Evolutionary conservation across 306 rosid genomes (phyloP).

Genomic region (Cucurbita pepo): DNA sequence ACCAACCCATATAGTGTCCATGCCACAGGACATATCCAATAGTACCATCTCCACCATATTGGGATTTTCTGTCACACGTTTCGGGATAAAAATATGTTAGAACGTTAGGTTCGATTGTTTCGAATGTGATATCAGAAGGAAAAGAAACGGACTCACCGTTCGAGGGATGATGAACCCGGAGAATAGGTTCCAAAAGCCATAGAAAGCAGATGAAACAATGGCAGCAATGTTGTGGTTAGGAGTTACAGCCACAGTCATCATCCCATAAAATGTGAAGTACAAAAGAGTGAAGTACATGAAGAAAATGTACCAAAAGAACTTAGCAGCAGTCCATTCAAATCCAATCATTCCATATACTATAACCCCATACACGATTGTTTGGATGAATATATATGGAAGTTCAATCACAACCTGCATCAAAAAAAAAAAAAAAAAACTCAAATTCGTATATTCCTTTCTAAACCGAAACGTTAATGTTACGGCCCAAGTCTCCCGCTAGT

Average conservation of each 20-base stretch:
- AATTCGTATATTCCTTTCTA: not conserved
- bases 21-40: constrained; percentile 22
- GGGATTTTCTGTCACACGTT: constrained; percentile 11
- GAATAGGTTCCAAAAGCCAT: constrained; percentile 25
- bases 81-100: too few relatives aligned
- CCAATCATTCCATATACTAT: constrained; percentile 11
- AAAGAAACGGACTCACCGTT: not conserved
- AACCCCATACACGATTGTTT: constrained; percentile 3
- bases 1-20: constrained; percentile 22
- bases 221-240: constrained; percentile 8
- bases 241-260: constrained; percentile 14
- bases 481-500: too few relatives aligned
- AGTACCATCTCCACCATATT: constrained; percentile 36
- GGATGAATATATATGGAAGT: constrained; percentile 5
- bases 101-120: not conserved
- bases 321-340: constrained; percentile 4
- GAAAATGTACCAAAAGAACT: constrained; percentile 14
- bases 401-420: constrained; percentile 4
- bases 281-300: constrained; percentile 10
- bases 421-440: not conserved
- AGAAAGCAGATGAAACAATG: constrained; percentile 19
- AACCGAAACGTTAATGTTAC: too few relatives aligned
- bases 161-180: constrained; percentile 25
- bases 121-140: not conserved
- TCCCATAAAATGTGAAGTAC: constrained; percentile 11